Evolutionary conservation across 371 early-diverging fungal genomes (phyloP).

Genomic region (Entomophthora muscae): DNA sequence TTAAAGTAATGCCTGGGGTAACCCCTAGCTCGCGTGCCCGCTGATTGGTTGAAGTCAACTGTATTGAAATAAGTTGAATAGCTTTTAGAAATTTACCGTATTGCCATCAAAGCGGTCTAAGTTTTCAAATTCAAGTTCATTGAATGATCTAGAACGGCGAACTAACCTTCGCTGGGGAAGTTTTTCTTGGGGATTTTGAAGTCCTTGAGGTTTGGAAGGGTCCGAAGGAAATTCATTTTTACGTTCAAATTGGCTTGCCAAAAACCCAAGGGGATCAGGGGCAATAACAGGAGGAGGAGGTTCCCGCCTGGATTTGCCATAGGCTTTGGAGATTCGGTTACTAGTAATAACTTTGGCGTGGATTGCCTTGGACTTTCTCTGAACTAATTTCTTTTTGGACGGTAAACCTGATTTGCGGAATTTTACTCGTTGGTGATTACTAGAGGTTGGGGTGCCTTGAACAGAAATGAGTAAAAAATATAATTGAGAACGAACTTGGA

Average conservation of each 20-base stretch:
- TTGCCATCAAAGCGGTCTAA: neutral
- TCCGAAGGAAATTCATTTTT: neutral
- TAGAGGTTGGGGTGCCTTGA: too few relatives aligned
- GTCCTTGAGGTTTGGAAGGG: neutral
- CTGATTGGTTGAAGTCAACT: neutral
- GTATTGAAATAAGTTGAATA: neutral
- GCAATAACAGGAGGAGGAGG: neutral
- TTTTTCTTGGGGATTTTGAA: neutral
- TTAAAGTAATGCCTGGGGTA: neutral
- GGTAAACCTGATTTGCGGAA: neutral
- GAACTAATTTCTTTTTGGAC: neutral
- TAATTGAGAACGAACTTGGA: too few relatives aligned
- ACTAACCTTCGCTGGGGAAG: neutral
- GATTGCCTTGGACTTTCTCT: neutral
- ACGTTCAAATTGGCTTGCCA: neutral
- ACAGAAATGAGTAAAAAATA: too few relatives aligned
- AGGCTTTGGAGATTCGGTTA: neutral
- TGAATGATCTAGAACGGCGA: neutral
- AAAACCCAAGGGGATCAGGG: conserved; percentile 4
- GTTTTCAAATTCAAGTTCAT: neutral
- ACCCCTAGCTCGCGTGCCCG: neutral
- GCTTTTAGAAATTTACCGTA: neutral
- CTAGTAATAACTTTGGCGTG: neutral
- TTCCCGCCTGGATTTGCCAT: neutral
- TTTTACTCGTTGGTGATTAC: neutral